Evolutionary conservation across 306 rosid species (phyloP).

Genomic region (Bauhinia variegata): DNA sequence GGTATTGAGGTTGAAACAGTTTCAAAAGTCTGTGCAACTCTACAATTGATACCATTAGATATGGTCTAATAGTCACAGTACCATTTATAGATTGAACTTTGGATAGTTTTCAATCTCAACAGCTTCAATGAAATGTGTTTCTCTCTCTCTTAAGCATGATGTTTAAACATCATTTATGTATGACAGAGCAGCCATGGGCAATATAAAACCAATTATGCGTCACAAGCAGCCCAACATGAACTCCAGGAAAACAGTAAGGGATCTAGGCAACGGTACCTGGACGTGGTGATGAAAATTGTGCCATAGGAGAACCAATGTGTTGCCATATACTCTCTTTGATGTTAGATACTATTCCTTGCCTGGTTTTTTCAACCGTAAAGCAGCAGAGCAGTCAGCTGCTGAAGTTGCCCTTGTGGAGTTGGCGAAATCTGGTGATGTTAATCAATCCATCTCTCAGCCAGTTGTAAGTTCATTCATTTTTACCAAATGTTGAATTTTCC

Average conservation of each 20-base stretch:
- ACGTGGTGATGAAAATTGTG: too few relatives aligned
- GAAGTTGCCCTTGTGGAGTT: slow-evolving; percentile 86
- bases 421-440: slow-evolving; percentile 62
- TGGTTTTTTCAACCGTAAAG: slow-evolving; percentile 83
- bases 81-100: not conserved
- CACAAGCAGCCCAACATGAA: not conserved
- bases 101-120: not conserved
- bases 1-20: too few relatives aligned
- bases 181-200: not conserved
- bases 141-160: not conserved
- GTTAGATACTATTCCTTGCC: slow-evolving; percentile 69
- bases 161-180: too few relatives aligned
- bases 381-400: slow-evolving; percentile 95
- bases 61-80: not conserved
- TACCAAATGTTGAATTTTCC: not conserved
- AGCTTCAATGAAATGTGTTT: not conserved
- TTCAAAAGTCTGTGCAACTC: too few relatives aligned
- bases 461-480: slow-evolving; percentile 63
- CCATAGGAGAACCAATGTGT: too few relatives aligned
- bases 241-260: too few relatives aligned
- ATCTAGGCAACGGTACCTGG: too few relatives aligned
- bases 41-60: not conserved
- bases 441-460: slow-evolving; percentile 64
- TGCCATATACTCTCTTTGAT: too few relatives aligned
- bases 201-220: not conserved